Percentiles rank a stretch among this genome's conserved stretches.
Conservation (phyloP, 805 yeast genomes). For the Yamadazyma laniorum region DNA sequence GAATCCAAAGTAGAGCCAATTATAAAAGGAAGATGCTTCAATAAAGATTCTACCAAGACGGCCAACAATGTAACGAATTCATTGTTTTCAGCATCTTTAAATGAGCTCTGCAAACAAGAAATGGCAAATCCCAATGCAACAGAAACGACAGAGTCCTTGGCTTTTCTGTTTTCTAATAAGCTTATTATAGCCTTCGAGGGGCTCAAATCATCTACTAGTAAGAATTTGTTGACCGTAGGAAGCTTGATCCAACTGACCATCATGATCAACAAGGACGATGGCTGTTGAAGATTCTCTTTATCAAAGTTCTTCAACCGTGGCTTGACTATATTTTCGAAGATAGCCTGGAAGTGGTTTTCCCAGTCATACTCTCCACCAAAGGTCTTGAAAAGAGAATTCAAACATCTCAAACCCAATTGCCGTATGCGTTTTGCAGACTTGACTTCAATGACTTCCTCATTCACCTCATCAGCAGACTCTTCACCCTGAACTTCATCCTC, state of each 20-base stretch:
- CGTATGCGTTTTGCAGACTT: slow-evolving; percentile 61
- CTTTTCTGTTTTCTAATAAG: slow-evolving; percentile 50
- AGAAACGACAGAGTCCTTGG: slow-evolving; percentile 64
- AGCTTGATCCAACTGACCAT: slow-evolving; percentile 53
- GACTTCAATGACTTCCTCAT: slow-evolving; percentile 9
- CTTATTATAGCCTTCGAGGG: slow-evolving; percentile 56
- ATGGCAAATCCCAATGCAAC: slow-evolving; percentile 55
- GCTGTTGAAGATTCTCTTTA: slow-evolving; percentile 75
- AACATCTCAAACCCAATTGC: slow-evolving; percentile 63
- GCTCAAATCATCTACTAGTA: slow-evolving; percentile 54
- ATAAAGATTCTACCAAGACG: slow-evolving; percentile 55
- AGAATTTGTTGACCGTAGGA: slow-evolving; percentile 46
- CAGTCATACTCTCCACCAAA: slow-evolving; percentile 56
- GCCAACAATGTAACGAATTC: slow-evolving; percentile 49
- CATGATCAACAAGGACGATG: slow-evolving; percentile 71
- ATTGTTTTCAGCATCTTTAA: slow-evolving; percentile 44
- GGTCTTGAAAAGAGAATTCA: slow-evolving; percentile 53
- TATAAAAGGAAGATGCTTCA: slow-evolving; percentile 50
- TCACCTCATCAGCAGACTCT: slow-evolving; percentile 8
- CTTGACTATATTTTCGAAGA: slow-evolving; percentile 53
- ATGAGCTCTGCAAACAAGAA: slow-evolving; percentile 36
- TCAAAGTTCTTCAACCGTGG: slow-evolving; percentile 72
- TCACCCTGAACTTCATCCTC: slow-evolving; percentile 16
- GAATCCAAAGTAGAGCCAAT: slow-evolving; percentile 41
- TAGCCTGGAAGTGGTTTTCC: slow-evolving; percentile 46